Conservation (phyloP, 73 alveolate genomes). For the Tetrahymena borealis region DNA sequence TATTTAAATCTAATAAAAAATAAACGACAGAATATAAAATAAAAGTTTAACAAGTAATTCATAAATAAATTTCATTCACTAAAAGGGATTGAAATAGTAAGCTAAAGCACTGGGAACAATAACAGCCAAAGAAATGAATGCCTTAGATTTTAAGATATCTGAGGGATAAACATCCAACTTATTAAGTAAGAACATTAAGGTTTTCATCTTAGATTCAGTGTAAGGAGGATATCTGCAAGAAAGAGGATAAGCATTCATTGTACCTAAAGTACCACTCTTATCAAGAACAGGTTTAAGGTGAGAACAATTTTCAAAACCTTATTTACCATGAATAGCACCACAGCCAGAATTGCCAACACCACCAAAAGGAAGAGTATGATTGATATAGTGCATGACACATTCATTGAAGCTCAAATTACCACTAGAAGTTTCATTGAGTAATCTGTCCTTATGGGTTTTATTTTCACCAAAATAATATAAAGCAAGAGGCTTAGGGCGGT, state of each 20-base stretch:
- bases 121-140: neutral
- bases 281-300: conserved; percentile 65
- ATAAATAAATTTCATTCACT: neutral
- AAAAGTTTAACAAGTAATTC: too few species aligned
- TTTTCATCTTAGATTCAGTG: conserved; percentile 33
- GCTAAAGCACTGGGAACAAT: neutral
- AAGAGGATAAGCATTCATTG: conserved; percentile 42
- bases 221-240: conserved; percentile 91
- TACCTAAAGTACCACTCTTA: conserved; percentile 47
- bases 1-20: too few species aligned
- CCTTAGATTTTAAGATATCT: neutral
- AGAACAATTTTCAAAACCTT: conserved; percentile 73
- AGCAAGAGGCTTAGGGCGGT: conserved; percentile 89
- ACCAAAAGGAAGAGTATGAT: conserved; percentile 86
- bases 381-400: conserved; percentile 69
- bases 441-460: conserved; percentile 59
- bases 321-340: conserved; percentile 73
- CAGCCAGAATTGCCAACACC: conserved; percentile 95
- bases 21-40: too few species aligned
- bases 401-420: conserved; percentile 90
- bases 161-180: neutral
- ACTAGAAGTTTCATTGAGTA: conserved; percentile 68
- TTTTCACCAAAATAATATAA: conserved; percentile 83
- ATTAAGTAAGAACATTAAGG: neutral
- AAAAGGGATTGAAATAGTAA: neutral